Percentiles rank a stretch among this genome's conserved stretches.
Conservation (phyloP, 768 basidiomycete species). For the Leccinellum albellum region DNA sequence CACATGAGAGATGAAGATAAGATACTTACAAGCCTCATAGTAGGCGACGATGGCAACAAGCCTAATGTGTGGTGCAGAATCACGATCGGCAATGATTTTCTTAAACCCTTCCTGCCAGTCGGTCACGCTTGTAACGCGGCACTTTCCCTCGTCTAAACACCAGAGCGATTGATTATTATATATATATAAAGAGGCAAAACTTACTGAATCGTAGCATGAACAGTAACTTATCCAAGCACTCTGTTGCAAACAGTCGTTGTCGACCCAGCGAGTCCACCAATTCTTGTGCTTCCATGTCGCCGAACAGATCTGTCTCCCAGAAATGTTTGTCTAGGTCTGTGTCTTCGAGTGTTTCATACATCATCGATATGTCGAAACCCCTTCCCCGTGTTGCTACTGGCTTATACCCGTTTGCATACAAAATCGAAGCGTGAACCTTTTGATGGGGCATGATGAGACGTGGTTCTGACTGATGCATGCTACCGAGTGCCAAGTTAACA, state of each 20-base stretch:
- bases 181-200: neutral
- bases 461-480: constrained; percentile 2
- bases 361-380: too few relatives aligned
- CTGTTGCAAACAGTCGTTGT: neutral
- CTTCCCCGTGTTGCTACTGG: too few relatives aligned
- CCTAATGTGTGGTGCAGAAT: neutral
- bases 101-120: neutral
- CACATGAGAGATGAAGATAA: neutral
- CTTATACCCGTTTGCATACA: too few relatives aligned
- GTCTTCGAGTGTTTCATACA: neutral
- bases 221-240: neutral
- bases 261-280: neutral
- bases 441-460: too few relatives aligned
- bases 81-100: neutral
- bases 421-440: too few relatives aligned
- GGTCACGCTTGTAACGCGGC: neutral
- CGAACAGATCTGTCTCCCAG: constrained; percentile 7
- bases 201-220: neutral
- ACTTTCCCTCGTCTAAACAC: neutral
- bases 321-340: neutral
- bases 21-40: constrained; percentile 16
- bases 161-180: neutral
- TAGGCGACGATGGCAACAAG: constrained; percentile 6
- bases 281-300: neutral
- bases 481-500: neutral